Conservation (phyloP, 345 rosid species). For the Populus alba region DNA sequence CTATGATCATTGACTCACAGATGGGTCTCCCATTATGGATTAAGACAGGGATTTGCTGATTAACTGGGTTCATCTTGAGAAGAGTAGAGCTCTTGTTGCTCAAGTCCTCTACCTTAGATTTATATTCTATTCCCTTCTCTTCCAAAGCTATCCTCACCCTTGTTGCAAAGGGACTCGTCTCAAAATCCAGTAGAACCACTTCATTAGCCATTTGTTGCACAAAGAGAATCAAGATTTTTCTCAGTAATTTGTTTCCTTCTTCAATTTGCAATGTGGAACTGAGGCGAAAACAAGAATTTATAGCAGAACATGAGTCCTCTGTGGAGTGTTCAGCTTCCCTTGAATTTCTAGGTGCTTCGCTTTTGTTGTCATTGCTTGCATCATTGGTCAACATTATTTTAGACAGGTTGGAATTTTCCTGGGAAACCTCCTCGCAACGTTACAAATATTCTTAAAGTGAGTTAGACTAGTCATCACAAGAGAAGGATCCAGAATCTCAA, state of each 20-base stretch:
- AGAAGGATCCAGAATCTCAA: too few relatives aligned
- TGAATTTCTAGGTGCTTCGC: neutral
- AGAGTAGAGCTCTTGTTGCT: slow-evolving; percentile 14
- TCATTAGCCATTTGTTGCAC: neutral
- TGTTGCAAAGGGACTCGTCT: slow-evolving; percentile 10
- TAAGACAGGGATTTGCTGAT: neutral
- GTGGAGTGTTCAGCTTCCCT: neutral
- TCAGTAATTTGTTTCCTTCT: neutral
- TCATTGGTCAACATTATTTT: neutral
- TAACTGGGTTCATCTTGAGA: slow-evolving; percentile 6
- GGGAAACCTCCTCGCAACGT: neutral
- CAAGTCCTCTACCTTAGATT: slow-evolving; percentile 11
- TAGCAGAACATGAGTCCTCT: neutral
- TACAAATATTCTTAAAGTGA: too few relatives aligned
- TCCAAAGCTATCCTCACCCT: slow-evolving; percentile 18
- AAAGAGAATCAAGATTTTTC: neutral
- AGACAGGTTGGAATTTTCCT: neutral
- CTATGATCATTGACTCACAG: slow-evolving; percentile 15
- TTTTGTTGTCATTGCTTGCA: neutral
- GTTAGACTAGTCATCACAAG: too few relatives aligned
- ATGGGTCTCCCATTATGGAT: neutral
- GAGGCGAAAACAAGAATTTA: neutral
- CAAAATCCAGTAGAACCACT: neutral
- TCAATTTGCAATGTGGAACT: neutral
- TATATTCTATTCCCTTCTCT: slow-evolving; percentile 13